Conservation (phyloP, 1,284 basidiomycete species). For the Phlebopus sp. region DNA sequence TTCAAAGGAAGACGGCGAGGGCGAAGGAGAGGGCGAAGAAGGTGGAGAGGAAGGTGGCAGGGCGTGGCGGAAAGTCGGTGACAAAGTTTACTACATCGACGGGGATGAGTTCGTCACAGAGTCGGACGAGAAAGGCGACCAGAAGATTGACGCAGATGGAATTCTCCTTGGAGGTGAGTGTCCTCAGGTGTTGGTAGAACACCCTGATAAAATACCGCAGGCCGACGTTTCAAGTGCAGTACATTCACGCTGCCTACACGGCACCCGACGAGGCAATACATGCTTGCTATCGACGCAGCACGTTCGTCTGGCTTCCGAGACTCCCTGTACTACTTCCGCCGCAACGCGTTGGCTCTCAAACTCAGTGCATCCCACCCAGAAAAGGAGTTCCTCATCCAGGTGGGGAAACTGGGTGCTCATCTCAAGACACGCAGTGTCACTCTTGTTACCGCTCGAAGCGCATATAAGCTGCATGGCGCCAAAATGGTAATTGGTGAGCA, state of each 20-base stretch:
- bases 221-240: conserved; percentile 82
- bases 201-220: conserved; percentile 37
- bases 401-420: conserved; percentile 85
- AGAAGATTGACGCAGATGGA: conserved; percentile 87
- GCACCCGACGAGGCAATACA: conserved; percentile 83
- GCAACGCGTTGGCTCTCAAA: conserved; percentile 88
- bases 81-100: conserved; percentile 74
- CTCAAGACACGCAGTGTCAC: conserved; percentile 91
- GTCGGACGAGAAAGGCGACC: conserved; percentile 84
- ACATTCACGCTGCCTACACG: conserved; percentile 84
- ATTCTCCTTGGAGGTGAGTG: conserved; percentile 79
- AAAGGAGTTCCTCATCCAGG: conserved; percentile 88
- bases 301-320: conserved; percentile 94
- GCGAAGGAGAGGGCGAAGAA: conserved; percentile 48
- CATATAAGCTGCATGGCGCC: conserved; percentile 92
- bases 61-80: conserved; percentile 72
- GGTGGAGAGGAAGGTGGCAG: conserved; percentile 50
- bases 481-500: conserved; percentile 81
- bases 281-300: conserved; percentile 96
- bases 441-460: conserved; percentile 88
- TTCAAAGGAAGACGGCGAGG: conserved; percentile 48
- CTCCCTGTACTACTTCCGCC: conserved; percentile 94
- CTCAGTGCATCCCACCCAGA: conserved; percentile 83
- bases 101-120: conserved; percentile 87
- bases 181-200: conserved; percentile 3